Conservation (phyloP, 1,139 yeast genomes). For the Lodderomyces beijingensis region DNA sequence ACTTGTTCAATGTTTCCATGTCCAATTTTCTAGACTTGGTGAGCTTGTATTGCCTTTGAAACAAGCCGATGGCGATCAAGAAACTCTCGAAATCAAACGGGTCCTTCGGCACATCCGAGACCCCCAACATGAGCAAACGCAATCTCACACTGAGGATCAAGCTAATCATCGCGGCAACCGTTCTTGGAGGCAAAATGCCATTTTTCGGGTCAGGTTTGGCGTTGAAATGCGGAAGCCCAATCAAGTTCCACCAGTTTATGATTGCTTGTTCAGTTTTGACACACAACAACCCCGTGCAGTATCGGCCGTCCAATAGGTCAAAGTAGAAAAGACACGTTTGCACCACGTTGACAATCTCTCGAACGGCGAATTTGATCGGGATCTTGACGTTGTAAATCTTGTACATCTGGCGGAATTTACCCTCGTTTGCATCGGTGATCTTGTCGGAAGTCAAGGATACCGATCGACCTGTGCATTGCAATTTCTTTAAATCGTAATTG, state of each 20-base stretch:
- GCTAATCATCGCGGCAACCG: constrained; percentile 61
- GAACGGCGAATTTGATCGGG: constrained; percentile 63
- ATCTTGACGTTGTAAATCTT: constrained; percentile 43
- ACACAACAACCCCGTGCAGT: constrained; percentile 83
- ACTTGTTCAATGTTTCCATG: constrained; percentile 54
- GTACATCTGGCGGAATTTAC: constrained; percentile 77
- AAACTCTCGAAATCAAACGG: constrained; percentile 73
- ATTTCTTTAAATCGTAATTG: constrained; percentile 70
- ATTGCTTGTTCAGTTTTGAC: constrained; percentile 71
- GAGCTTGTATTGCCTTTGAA: constrained; percentile 57
- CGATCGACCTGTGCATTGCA: constrained; percentile 84
- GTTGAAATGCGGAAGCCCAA: constrained; percentile 62
- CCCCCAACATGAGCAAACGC: constrained; percentile 62
- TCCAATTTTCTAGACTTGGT: constrained; percentile 59
- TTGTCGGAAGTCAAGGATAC: constrained; percentile 57
- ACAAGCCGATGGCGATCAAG: constrained; percentile 55
- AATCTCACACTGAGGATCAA: constrained; percentile 63
- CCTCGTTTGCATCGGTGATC: constrained; percentile 76
- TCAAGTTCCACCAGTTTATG: constrained; percentile 74
- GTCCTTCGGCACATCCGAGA: constrained; percentile 80
- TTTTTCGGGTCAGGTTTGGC: constrained; percentile 41
- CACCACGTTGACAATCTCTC: constrained; percentile 67
- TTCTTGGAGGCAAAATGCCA: constrained; percentile 58
- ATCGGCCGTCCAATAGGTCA: constrained; percentile 61
- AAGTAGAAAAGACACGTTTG: constrained; percentile 80